Evolutionary conservation across 2,329 filamentous ascomycete species (phyloP).

Genomic region (Lachnellula hyalina): DNA sequence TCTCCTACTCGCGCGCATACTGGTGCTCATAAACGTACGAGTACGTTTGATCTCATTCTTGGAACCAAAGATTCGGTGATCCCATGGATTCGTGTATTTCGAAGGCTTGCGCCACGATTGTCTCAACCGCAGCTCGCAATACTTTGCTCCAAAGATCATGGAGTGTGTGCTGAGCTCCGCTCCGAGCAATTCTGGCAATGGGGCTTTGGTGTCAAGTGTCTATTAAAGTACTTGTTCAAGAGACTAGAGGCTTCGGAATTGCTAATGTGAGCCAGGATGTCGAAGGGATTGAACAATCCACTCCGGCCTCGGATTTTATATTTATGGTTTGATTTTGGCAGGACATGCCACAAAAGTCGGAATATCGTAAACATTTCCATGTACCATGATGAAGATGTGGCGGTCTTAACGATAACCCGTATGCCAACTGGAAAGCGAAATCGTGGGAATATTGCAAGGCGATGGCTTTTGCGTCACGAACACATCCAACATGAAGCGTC

Average conservation of each 20-base stretch:
- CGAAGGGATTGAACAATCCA: slow-evolving; percentile 49
- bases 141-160: slow-evolving; percentile 48
- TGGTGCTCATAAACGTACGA: neutral
- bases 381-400: slow-evolving; percentile 47
- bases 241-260: slow-evolving; percentile 50
- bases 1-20: neutral
- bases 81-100: slow-evolving; percentile 48
- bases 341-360: slow-evolving; percentile 48
- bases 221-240: slow-evolving; percentile 50
- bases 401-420: slow-evolving; percentile 45
- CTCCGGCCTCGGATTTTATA: slow-evolving; percentile 49
- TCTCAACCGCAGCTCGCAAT: slow-evolving; percentile 44
- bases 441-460: slow-evolving; percentile 45
- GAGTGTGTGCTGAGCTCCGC: slow-evolving; percentile 38
- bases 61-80: slow-evolving; percentile 41
- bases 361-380: slow-evolving; percentile 50
- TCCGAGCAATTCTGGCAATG: slow-evolving; percentile 41
- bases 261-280: slow-evolving; percentile 49
- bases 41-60: slow-evolving; percentile 23
- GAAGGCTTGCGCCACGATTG: slow-evolving; percentile 47
- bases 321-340: slow-evolving; percentile 49
- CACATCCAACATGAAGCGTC: slow-evolving; percentile 51
- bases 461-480: slow-evolving; percentile 52
- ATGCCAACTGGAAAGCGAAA: slow-evolving; percentile 47
- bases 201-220: slow-evolving; percentile 45